Evolutionary conservation across 179 eudicot genomes (phyloP), one percentile per base, ranked within the genome.

Genomic region (Patellifolia procumbens): DNA sequence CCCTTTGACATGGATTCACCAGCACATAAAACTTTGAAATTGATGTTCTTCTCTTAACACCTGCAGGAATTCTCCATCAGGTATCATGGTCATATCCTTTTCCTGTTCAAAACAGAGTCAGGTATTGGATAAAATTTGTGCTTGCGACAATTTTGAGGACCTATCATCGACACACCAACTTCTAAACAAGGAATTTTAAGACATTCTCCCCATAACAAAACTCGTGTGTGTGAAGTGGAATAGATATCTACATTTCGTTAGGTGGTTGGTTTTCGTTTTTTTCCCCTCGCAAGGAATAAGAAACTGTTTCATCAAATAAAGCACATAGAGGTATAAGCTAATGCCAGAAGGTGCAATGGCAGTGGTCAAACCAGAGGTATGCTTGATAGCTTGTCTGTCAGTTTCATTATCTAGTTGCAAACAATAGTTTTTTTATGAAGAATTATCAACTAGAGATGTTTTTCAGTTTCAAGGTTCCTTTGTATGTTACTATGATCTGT

Each of bases 321-420:
- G 32, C 70, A 61, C 8, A 12, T 46, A 79, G 42, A 55, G 61
- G 39, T 74, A 68, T 19, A 72, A 51, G 20, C 66, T 81, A 29
- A 72, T 76, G 83, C 77, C 77, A 34, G 79, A 77, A 77, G 70
- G 84, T 35, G 39, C 80, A 59, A 81, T 81, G 84, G 80, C 81
- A 37, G 78, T 77, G 34, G 84, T 81, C 24, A 81, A 81, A 74
- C 67, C 74, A 73, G 84, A 81, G 84, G 84, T 77, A 81, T 59
- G 78, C 13, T 32, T 20, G 24, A 29, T 55, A 15, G 63, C 74
- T 68, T 31, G 60, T 42, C 37, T 61, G 42, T 72, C 49, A 46
- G 8, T 26, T 49, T 62, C 39, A 37, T 24, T 19, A 24, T 56
- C 11, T 73, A 26, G 4, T 42, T 37, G 70, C 49, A 48, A 39